Conservation (phyloP, 352 stramenopile species). For the Pythium phragmiticola region DNA sequence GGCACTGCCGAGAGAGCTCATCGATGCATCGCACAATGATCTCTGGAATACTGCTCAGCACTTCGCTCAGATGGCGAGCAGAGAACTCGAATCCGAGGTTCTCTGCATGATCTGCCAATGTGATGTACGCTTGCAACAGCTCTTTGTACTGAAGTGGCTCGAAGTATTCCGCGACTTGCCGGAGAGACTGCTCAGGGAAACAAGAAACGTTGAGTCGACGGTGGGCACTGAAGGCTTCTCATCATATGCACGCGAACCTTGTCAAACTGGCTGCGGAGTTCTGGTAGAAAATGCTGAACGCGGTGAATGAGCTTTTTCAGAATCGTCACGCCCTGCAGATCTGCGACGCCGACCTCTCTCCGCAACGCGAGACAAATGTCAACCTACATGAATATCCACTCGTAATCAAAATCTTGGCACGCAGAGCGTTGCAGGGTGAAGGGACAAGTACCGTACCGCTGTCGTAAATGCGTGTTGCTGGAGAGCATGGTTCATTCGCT, state of each 20-base stretch:
- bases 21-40: slow-evolving; percentile 80
- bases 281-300: slow-evolving; percentile 75
- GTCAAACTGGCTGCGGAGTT: slow-evolving; percentile 70
- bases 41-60: slow-evolving; percentile 75
- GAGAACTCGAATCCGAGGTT: slow-evolving; percentile 81
- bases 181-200: slow-evolving; percentile 45
- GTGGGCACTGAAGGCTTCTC: neutral
- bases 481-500: slow-evolving; percentile 71
- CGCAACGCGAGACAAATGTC: slow-evolving; percentile 71
- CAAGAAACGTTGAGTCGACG: neutral
- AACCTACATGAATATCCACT: slow-evolving; percentile 34
- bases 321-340: slow-evolving; percentile 57
- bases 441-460: slow-evolving; percentile 35
- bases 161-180: slow-evolving; percentile 67
- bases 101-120: slow-evolving; percentile 72
- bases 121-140: slow-evolving; percentile 80
- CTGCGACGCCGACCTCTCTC: slow-evolving; percentile 37
- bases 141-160: slow-evolving; percentile 76
- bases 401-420: neutral
- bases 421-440: neutral
- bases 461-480: slow-evolving; percentile 64
- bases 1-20: slow-evolving; percentile 53
- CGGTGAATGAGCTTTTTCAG: slow-evolving; percentile 59
- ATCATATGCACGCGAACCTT: slow-evolving; percentile 33
- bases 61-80: slow-evolving; percentile 55